phyloP scores from a whole-genome alignment of 306 rosid genomes.

The Oxytropis ochrocephala region DNA sequence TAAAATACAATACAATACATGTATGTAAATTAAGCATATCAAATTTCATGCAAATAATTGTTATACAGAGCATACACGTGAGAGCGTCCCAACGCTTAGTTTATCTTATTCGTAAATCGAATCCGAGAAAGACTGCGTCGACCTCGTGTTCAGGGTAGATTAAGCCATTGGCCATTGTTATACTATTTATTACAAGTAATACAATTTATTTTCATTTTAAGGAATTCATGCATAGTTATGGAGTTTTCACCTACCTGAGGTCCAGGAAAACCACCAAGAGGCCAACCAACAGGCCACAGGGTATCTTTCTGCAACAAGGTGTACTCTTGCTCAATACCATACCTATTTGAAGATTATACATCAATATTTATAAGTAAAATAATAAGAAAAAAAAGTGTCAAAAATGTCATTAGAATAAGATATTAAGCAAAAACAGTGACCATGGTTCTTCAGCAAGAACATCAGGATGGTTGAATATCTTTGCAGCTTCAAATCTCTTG shows the following conservation, averaged over 20 bases:
- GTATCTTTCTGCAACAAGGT: slow-evolving; percentile 78
- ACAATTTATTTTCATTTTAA: background rate
- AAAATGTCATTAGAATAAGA: background rate
- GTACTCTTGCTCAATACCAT: slow-evolving; percentile 90
- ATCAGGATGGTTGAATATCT: slow-evolving; percentile 58
- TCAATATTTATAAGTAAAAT: background rate
- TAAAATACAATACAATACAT: background rate
- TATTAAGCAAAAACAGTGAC: slow-evolving; percentile 14
- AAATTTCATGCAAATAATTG: too few relatives aligned
- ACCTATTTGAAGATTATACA: slow-evolving; percentile 44
- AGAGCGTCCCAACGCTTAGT: too few relatives aligned
- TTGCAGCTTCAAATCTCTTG: slow-evolving; percentile 59
- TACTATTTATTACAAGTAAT: background rate
- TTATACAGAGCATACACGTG: too few relatives aligned
- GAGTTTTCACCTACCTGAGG: slow-evolving; percentile 81
- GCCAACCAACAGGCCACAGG: slow-evolving; percentile 92
- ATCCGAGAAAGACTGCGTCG: too few relatives aligned
- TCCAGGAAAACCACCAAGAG: slow-evolving; percentile 75
- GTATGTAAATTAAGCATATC: too few relatives aligned
- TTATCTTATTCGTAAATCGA: too few relatives aligned
- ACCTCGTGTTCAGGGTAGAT: too few relatives aligned
- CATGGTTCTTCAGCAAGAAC: slow-evolving; percentile 66
- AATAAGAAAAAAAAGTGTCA: background rate
- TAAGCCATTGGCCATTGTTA: too few relatives aligned
- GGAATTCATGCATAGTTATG: background rate